Conservation (phyloP, 768 basidiomycete species). For the Boletus sensibilis region DNA sequence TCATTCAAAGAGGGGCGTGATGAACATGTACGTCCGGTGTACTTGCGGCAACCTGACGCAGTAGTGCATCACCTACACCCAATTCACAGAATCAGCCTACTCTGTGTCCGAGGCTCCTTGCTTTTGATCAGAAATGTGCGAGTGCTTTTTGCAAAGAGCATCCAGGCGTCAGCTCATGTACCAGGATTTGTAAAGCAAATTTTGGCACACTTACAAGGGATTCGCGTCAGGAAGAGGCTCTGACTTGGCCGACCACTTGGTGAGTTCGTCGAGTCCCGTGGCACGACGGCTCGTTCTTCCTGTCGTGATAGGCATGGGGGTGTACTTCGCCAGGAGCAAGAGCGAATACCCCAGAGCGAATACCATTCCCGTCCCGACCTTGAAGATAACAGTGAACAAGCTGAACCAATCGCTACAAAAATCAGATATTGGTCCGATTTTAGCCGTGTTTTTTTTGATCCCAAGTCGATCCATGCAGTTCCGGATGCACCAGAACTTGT, state of each 20-base stretch:
- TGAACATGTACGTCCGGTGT: constrained; percentile 40
- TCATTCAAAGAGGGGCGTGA: constrained; percentile 67
- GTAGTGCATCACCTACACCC: not conserved
- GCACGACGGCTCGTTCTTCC: not conserved
- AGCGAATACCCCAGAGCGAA: constrained; percentile 49
- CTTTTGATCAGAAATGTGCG: constrained; percentile 67
- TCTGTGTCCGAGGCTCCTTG: constrained; percentile 61
- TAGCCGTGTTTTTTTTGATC: constrained; percentile 55
- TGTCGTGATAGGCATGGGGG: constrained; percentile 44
- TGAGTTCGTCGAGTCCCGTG: constrained; percentile 3
- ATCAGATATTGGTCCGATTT: constrained; percentile 54
- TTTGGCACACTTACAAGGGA: constrained; percentile 57
- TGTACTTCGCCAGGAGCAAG: constrained; percentile 51
- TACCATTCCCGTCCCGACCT: constrained; percentile 50
- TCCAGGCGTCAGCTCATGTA: constrained; percentile 6
- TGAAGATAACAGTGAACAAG: constrained; percentile 15
- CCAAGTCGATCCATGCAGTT: constrained; percentile 61
- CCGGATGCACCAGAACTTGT: constrained; percentile 53
- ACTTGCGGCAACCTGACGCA: not conserved
- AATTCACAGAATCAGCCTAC: constrained; percentile 34
- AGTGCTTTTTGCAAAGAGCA: constrained; percentile 1
- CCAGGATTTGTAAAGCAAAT: constrained; percentile 44
- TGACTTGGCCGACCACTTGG: constrained; percentile 19
- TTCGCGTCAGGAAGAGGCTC: constrained; percentile 35
- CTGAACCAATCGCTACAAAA: constrained; percentile 16